A percentile compares a stretch with the other conserved stretches of the same genome.
These are phyloP conservation scores for Ophiostoma sp. DNA, from an alignment of 2,329 filamentous ascomycete species.

Conservation along the genomic window DNA sequence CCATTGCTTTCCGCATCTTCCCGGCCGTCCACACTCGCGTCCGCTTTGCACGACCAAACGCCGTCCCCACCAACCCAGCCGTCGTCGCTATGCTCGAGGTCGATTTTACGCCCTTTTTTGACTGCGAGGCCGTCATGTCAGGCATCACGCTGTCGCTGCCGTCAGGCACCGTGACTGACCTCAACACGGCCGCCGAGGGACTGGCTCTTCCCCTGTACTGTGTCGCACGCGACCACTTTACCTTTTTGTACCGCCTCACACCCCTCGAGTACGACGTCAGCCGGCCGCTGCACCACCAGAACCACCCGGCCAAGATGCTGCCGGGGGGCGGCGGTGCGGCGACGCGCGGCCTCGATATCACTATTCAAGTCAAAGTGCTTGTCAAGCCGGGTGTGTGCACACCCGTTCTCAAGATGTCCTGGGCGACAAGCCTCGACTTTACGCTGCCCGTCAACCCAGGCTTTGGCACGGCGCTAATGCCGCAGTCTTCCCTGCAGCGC, in stretches of 20 bases:
- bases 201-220: constrained; percentile 55
- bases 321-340: constrained; percentile 25
- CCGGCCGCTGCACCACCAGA: constrained; percentile 33
- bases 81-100: constrained; percentile 67
- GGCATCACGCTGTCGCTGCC: constrained; percentile 53
- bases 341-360: constrained; percentile 51
- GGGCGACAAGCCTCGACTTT: constrained; percentile 66
- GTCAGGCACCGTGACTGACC: constrained; percentile 54
- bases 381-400: constrained; percentile 53
- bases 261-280: constrained; percentile 45
- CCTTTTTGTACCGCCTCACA: constrained; percentile 64
- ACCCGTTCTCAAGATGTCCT: constrained; percentile 59
- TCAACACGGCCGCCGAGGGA: constrained; percentile 40
- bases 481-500: constrained; percentile 52
- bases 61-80: constrained; percentile 52
- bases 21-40: constrained; percentile 69
- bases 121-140: constrained; percentile 60
- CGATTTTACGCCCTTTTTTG: constrained; percentile 66
- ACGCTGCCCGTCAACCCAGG: constrained; percentile 59
- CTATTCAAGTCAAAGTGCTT: constrained; percentile 55
- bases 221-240: constrained; percentile 68
- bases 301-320: constrained; percentile 4
- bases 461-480: constrained; percentile 48
- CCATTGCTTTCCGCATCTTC: constrained; percentile 57
- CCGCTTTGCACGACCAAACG: constrained; percentile 61